Evolutionary conservation across 371 early-diverging fungal species (phyloP).

Genomic region (Lichtheimia ornata): DNA sequence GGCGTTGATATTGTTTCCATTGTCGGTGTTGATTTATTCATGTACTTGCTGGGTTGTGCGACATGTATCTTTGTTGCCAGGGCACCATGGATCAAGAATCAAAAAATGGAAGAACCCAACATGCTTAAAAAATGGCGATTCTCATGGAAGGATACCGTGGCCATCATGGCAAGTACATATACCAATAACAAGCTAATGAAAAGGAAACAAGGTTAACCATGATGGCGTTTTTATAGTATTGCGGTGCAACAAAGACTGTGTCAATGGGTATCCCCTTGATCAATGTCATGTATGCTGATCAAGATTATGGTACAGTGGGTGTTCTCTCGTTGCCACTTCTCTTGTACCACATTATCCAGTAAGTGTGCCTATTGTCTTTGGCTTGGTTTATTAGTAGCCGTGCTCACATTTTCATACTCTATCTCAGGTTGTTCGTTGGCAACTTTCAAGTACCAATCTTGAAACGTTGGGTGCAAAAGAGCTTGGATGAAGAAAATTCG

Average conservation of each 20-base stretch:
- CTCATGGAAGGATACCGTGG: slow-evolving; percentile 49
- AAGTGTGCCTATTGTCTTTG: slow-evolving; percentile 24
- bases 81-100: slow-evolving; percentile 35
- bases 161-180: slow-evolving; percentile 49
- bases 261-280: slow-evolving; percentile 79
- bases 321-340: slow-evolving; percentile 66
- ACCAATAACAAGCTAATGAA: background rate
- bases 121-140: slow-evolving; percentile 42
- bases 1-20: slow-evolving; percentile 63
- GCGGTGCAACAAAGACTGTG: slow-evolving; percentile 78
- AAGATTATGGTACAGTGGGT: slow-evolving; percentile 54
- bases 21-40: slow-evolving; percentile 52
- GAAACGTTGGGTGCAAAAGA: slow-evolving; percentile 54
- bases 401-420: background rate
- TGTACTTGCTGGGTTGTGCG: slow-evolving; percentile 49
- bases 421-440: slow-evolving; percentile 62
- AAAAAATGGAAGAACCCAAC: slow-evolving; percentile 10
- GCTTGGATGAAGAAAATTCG: slow-evolving; percentile 7
- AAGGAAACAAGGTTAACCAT: background rate
- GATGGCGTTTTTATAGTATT: slow-evolving; percentile 36
- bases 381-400: background rate
- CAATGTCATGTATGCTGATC: slow-evolving; percentile 64
- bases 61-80: slow-evolving; percentile 42
- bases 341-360: slow-evolving; percentile 74
- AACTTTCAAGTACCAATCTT: slow-evolving; percentile 62